Conservation (phyloP, 805 yeast genomes). For the Lipomyces yamanashiensis region DNA sequence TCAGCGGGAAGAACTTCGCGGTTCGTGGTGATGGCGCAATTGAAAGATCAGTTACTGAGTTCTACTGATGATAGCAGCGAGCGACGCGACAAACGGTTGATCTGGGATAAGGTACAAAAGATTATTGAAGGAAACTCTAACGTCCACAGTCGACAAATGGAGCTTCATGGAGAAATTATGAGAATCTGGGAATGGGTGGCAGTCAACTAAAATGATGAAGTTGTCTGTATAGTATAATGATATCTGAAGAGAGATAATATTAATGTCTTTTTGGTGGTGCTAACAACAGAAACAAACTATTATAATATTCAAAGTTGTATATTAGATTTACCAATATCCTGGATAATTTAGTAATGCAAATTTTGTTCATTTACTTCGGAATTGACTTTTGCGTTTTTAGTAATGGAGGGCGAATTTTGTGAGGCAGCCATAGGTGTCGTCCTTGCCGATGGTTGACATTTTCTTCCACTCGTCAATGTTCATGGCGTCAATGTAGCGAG, state of each 20-base stretch:
- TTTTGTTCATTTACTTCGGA: neutral
- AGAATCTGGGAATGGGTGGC: slow-evolving; percentile 79
- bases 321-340: neutral
- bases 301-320: too few species aligned
- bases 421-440: slow-evolving; percentile 59
- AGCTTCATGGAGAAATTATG: slow-evolving; percentile 77
- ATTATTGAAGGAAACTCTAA: slow-evolving; percentile 37
- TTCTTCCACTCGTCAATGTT: slow-evolving; percentile 53
- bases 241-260: neutral
- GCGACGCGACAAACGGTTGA: slow-evolving; percentile 37
- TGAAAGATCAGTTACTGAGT: slow-evolving; percentile 55
- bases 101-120: slow-evolving; percentile 36
- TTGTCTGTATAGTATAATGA: neutral
- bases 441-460: slow-evolving; percentile 56
- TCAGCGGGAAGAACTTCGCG: slow-evolving; percentile 47
- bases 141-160: slow-evolving; percentile 40
- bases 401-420: slow-evolving; percentile 42
- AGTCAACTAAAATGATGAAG: slow-evolving; percentile 1
- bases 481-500: slow-evolving; percentile 61
- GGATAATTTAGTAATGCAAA: neutral
- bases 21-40: slow-evolving; percentile 70
- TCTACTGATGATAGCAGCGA: slow-evolving; percentile 40
- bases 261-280: too few species aligned
- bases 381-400: neutral
- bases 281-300: too few species aligned